Evolutionary conservation across 805 yeast species (phyloP).

Genomic region (Wickerhamomyces chaumierensis): DNA sequence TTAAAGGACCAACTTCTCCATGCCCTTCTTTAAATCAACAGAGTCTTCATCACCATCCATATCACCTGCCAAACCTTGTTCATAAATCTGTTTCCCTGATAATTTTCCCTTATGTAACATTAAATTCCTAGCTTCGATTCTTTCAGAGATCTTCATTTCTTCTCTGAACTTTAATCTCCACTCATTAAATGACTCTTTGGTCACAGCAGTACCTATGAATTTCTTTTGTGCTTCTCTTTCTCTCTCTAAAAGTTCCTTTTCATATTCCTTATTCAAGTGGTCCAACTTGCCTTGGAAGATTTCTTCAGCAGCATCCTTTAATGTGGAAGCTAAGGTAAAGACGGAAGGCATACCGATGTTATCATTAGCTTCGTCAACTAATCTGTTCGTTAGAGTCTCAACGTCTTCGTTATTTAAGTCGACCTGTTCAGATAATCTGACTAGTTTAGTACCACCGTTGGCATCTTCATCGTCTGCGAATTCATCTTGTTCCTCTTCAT

Average conservation of each 20-base stretch:
- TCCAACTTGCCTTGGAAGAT: slow-evolving; percentile 49
- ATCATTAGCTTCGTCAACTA: slow-evolving; percentile 55
- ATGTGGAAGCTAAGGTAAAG: slow-evolving; percentile 63
- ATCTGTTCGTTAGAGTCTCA: slow-evolving; percentile 25
- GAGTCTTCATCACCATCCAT: slow-evolving; percentile 38
- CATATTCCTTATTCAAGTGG: slow-evolving; percentile 42
- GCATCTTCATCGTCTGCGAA: slow-evolving; percentile 24
- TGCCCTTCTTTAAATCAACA: slow-evolving; percentile 9
- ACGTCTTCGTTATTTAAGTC: slow-evolving; percentile 41
- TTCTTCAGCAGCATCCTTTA: slow-evolving; percentile 75
- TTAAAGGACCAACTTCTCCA: not conserved
- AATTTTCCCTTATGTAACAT: slow-evolving; percentile 64
- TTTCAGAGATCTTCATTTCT: slow-evolving; percentile 61
- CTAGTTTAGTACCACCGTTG: slow-evolving; percentile 24
- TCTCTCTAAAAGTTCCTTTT: slow-evolving; percentile 43
- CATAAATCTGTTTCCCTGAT: slow-evolving; percentile 86
- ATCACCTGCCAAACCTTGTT: slow-evolving; percentile 72
- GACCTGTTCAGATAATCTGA: slow-evolving; percentile 47
- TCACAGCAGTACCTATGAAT: slow-evolving; percentile 84
- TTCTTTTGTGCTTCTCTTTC: slow-evolving; percentile 84
- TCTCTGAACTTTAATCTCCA: slow-evolving; percentile 70
- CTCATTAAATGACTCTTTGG: slow-evolving; percentile 53
- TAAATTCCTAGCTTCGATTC: slow-evolving; percentile 38
- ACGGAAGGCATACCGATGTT: slow-evolving; percentile 88
- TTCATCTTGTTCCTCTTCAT: slow-evolving; percentile 26